Evolutionary conservation across 1,284 basidiomycete genomes (phyloP).

Genomic region (Porogramme epimiltina): DNA sequence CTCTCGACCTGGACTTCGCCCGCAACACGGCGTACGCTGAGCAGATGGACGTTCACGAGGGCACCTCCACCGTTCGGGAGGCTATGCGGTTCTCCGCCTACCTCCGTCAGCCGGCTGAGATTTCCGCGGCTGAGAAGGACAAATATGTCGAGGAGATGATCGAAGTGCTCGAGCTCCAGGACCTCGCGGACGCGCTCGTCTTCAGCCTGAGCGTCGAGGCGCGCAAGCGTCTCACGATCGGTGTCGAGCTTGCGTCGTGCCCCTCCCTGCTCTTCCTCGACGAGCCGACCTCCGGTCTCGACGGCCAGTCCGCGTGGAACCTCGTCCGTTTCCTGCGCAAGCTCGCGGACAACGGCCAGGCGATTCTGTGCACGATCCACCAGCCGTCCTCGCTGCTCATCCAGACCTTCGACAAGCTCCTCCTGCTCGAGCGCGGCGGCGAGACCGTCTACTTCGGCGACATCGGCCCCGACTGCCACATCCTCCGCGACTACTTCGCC

Average conservation of each 20-base stretch:
- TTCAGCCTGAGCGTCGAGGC: conserved; percentile 73
- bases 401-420: conserved; percentile 76
- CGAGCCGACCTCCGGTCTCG: conserved; percentile 54
- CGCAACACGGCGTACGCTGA: conserved; percentile 76
- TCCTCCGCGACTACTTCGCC: conserved; percentile 72
- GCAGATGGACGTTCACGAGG: conserved; percentile 89
- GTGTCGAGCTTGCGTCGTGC: conserved; percentile 85
- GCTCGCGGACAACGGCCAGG: conserved; percentile 85
- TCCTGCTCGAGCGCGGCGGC: conserved; percentile 67
- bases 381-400: conserved; percentile 70
- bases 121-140: conserved; percentile 80
- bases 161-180: conserved; percentile 68
- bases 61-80: conserved; percentile 85
- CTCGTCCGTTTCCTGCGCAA: conserved; percentile 84
- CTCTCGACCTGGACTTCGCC: conserved; percentile 78
- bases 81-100: conserved; percentile 90
- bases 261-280: conserved; percentile 79
- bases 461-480: conserved; percentile 65
- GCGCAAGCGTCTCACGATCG: conserved; percentile 86
- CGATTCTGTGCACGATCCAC: conserved; percentile 79
- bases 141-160: conserved; percentile 80
- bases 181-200: conserved; percentile 64
- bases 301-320: conserved; percentile 85
- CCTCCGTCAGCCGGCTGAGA: conserved; percentile 79
- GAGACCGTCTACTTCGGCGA: conserved; percentile 82